Evolutionary conservation across 2,329 filamentous ascomycete genomes (phyloP).

Genomic region (Nemania sp.): DNA sequence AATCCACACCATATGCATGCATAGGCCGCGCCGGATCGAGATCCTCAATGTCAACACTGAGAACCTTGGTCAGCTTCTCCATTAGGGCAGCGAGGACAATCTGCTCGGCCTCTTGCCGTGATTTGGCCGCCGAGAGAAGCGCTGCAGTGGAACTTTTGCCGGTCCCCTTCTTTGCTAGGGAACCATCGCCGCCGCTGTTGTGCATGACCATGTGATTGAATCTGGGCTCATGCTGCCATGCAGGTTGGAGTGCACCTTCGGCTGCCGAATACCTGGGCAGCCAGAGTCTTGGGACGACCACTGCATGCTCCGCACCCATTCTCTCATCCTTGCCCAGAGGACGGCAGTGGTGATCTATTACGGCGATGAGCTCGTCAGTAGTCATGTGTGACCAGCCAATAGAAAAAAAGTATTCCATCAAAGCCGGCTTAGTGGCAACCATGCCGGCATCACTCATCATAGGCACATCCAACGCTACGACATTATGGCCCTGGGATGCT

Average conservation of each 20-base stretch:
- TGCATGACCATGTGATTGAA: slow-evolving; percentile 27
- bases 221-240: slow-evolving; percentile 23
- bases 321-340: slow-evolving; percentile 28
- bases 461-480: slow-evolving; percentile 43
- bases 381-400: slow-evolving; percentile 37
- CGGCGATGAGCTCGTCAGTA: slow-evolving; percentile 42
- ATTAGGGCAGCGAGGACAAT: slow-evolving; percentile 33
- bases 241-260: slow-evolving; percentile 18
- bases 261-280: slow-evolving; percentile 22
- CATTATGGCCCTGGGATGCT: slow-evolving; percentile 39
- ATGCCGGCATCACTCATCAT: slow-evolving; percentile 47
- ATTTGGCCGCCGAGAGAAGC: slow-evolving; percentile 15
- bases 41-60: slow-evolving; percentile 41
- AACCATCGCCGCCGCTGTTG: background rate
- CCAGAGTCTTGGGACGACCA: slow-evolving; percentile 28
- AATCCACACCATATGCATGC: slow-evolving; percentile 50
- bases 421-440: slow-evolving; percentile 38
- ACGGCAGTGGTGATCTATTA: slow-evolving; percentile 42
- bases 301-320: slow-evolving; percentile 16
- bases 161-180: slow-evolving; percentile 1
- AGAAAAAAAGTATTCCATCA: slow-evolving; percentile 25
- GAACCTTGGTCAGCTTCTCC: slow-evolving; percentile 31
- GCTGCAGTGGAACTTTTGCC: slow-evolving; percentile 10
- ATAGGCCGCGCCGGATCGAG: slow-evolving; percentile 44
- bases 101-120: slow-evolving; percentile 5